phyloP scores from a whole-genome alignment of 352 stramenopile genomes.

The Phytophthora multivora region DNA sequence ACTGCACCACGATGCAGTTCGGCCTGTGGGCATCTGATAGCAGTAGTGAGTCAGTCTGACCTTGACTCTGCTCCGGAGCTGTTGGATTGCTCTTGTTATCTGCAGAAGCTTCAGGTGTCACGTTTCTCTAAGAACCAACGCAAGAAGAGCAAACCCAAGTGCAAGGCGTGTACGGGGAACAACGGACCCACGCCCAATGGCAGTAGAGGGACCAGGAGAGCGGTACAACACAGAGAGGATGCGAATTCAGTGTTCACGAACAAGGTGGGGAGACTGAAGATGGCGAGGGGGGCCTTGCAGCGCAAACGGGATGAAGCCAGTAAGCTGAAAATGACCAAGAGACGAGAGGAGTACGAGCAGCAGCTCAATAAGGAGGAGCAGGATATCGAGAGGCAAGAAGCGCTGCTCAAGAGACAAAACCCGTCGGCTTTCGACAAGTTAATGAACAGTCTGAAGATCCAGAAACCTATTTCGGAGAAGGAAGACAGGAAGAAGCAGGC shows the following conservation, averaged over 20 bases:
- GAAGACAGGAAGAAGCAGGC: slow-evolving; percentile 13
- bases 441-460: slow-evolving; percentile 30
- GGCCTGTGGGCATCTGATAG: slow-evolving; percentile 11
- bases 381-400: slow-evolving; percentile 14
- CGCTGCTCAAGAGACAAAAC: slow-evolving; percentile 25
- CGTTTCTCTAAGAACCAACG: slow-evolving; percentile 27
- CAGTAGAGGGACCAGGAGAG: background rate
- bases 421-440: slow-evolving; percentile 13
- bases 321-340: slow-evolving; percentile 34
- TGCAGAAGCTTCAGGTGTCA: slow-evolving; percentile 9
- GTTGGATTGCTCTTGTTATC: slow-evolving; percentile 32
- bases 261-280: slow-evolving; percentile 29
- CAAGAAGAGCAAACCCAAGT: slow-evolving; percentile 17
- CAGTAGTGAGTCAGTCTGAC: slow-evolving; percentile 10
- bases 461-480: slow-evolving; percentile 13
- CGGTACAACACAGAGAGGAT: background rate
- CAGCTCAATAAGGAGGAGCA: slow-evolving; percentile 34
- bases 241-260: slow-evolving; percentile 23
- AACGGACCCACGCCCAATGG: background rate
- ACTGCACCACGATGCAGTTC: slow-evolving; percentile 9
- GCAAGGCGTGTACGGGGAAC: slow-evolving; percentile 29
- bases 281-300: slow-evolving; percentile 22
- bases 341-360: slow-evolving; percentile 37
- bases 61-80: background rate
- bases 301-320: slow-evolving; percentile 23